Percentiles rank a stretch among this genome's conserved stretches.
phyloP scores from a whole-genome alignment of 257 asterid species.

The Cordia subcordata region DNA sequence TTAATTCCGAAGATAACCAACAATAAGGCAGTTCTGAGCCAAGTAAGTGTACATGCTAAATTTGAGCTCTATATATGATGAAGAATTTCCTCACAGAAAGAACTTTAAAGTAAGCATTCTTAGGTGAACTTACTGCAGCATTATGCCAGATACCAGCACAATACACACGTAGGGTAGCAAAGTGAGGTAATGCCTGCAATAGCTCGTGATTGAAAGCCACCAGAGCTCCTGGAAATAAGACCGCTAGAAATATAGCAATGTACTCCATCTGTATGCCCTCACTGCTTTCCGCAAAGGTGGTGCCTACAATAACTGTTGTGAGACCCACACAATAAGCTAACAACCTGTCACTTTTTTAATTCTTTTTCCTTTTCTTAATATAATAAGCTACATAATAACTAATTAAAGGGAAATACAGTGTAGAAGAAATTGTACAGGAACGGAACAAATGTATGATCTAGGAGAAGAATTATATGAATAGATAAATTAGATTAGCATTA shows the following conservation, averaged over 20 bases:
- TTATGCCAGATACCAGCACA: constrained; percentile 99
- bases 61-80: background rate
- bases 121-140: constrained; percentile 54
- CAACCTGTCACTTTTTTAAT: background rate
- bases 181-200: constrained; percentile 48
- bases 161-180: constrained; percentile 76
- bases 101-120: background rate
- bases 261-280: constrained; percentile 87
- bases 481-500: too few relatives aligned
- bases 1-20: constrained; percentile 19
- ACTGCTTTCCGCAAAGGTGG: constrained; percentile 49
- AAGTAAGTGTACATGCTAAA: background rate
- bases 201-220: constrained; percentile 74
- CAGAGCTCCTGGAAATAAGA: constrained; percentile 85
- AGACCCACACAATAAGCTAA: constrained; percentile 15
- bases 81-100: background rate
- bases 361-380: too few relatives aligned
- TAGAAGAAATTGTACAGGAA: background rate
- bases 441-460: too few relatives aligned
- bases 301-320: constrained; percentile 29
- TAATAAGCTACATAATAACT: background rate
- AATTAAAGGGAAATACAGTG: background rate
- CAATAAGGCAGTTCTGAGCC: background rate
- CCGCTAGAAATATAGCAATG: constrained; percentile 71
- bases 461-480: too few relatives aligned